Conservation (phyloP, 805 yeast genomes). For the Crinitomyces ghanaensis region DNA sequence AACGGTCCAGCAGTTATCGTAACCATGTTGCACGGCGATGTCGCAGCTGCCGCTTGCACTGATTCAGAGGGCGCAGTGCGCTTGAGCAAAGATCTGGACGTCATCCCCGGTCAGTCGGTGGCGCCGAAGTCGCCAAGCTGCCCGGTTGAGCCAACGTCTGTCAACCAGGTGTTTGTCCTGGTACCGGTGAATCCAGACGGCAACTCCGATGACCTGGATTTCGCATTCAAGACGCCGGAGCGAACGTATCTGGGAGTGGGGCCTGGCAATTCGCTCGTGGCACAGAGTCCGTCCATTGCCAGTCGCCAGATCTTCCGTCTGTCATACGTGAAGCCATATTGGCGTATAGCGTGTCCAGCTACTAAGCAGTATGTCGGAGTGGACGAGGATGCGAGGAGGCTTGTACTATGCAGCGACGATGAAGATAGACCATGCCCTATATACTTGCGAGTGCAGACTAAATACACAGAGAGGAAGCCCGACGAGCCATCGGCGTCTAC, state of each 20-base stretch:
- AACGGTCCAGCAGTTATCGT: slow-evolving; percentile 28
- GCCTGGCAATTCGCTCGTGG: slow-evolving; percentile 15
- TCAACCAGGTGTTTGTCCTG: slow-evolving; percentile 27
- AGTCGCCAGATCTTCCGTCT: slow-evolving; percentile 21
- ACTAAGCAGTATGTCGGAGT: slow-evolving; percentile 15
- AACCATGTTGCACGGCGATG: slow-evolving; percentile 7
- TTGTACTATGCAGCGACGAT: too few relatives aligned
- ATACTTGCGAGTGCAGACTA: slow-evolving; percentile 22
- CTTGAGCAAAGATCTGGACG: slow-evolving; percentile 14
- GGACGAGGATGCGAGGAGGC: slow-evolving; percentile 11
- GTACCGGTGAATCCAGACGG: slow-evolving; percentile 10
- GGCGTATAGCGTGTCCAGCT: slow-evolving; percentile 20
- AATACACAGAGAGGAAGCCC: slow-evolving; percentile 6
- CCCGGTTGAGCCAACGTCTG: slow-evolving; percentile 22
- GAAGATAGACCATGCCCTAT: too few relatives aligned
- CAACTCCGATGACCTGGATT: slow-evolving; percentile 8
- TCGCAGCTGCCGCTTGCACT: slow-evolving; percentile 12
- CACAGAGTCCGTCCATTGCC: slow-evolving; percentile 27
- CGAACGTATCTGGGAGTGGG: slow-evolving; percentile 22
- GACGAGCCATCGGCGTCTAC: slow-evolving; percentile 10
- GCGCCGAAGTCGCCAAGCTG: slow-evolving; percentile 12
- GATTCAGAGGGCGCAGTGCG: slow-evolving; percentile 19
- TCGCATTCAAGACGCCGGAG: slow-evolving; percentile 22
- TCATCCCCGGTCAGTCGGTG: slow-evolving; percentile 2
- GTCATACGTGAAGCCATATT: slow-evolving; percentile 2